Base-by-base conservation (phyloP, 2,329 filamentous ascomycete species). In the Pseudopyrenochaeta lycopersici region DNA sequence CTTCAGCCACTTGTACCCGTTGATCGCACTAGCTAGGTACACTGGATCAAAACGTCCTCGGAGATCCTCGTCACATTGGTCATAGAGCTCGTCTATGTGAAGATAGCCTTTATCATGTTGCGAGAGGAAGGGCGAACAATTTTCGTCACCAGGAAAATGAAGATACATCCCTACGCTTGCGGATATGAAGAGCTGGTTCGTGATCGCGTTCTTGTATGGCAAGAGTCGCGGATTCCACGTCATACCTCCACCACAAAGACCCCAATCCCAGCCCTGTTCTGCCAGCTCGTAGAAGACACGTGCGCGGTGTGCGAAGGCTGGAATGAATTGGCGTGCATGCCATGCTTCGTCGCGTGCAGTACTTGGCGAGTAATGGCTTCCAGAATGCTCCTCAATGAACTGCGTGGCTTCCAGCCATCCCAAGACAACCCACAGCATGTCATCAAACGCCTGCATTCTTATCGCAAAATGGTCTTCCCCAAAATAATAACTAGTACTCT, bases 131-230 rank as follows among this genome's bases (percentile, higher is more conserved):
- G 91, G 91, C 0, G 88, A 88, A 17, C 83, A 80, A 60, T 93
- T 91, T 31, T 82, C 76, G 71, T 97, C 92, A 1, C 92, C 91
- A 0, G 93, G 91, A 62, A 93, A 96, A 70, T 94, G 85, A 4
- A 95, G 83, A 71, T 96, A 97, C 94, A 98, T 97, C 47, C 84
- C 85, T 31, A 94, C 85, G 18, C 90, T 95, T 0, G 91, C 92
- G 0, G 93, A 84, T 55, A 97, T 91, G 77, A 85, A 97, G 1
- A 97, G 84, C 72, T 97, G 87, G 69, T 97, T 97, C 27, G 94
- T 98, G 66, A 98, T 96, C 58, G 94, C 92, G 68, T 98, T 98
- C 72, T 97, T 98, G 80, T 97, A 98, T 0, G 92, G 92, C 18
- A 69, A 39, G 33, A 83, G 76, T 31, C 86, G 85, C 2, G 91